These are phyloP conservation scores for Paramecium octaurelia DNA, from an alignment of 73 alveolate species.

Conservation along the genomic window DNA sequence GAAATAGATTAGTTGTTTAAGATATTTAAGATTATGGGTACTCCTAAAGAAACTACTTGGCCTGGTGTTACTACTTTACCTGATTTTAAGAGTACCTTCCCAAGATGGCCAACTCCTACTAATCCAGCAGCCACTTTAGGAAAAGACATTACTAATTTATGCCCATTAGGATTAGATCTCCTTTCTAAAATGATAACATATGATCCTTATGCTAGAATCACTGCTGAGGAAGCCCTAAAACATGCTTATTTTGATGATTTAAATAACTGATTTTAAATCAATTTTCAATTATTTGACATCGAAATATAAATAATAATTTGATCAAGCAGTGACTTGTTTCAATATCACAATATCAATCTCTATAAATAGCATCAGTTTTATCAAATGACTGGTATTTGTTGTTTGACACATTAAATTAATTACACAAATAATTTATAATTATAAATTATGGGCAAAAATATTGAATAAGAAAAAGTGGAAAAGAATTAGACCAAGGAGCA, in stretches of 20 bases:
- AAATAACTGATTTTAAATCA: background rate
- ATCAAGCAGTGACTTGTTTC: too few relatives aligned
- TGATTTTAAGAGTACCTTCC: constrained; percentile 86
- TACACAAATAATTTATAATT: background rate
- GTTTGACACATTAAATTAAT: background rate
- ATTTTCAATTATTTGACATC: too few relatives aligned
- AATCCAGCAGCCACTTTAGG: constrained; percentile 30
- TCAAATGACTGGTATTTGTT: too few relatives aligned
- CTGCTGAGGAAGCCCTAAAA: constrained; percentile 79
- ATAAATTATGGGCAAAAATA: constrained; percentile 24
- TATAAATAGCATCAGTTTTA: background rate
- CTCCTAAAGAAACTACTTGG: constrained; percentile 92
- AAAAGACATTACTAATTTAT: constrained; percentile 45
- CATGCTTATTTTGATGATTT: constrained; percentile 73
- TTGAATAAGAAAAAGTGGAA: background rate
- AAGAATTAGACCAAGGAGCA: background rate
- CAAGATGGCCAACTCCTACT: constrained; percentile 74
- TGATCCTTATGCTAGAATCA: constrained; percentile 77
- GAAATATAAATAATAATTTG: too few relatives aligned
- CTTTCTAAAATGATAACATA: constrained; percentile 69
- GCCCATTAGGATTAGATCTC: constrained; percentile 54
- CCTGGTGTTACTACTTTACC: constrained; percentile 86
- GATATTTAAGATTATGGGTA: constrained; percentile 84
- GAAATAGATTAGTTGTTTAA: constrained; percentile 92
- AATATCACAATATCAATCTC: too few relatives aligned